Evolutionary conservation across 129 eudicot species (phyloP).

Genomic region (Saposhnikovia divaricata): DNA sequence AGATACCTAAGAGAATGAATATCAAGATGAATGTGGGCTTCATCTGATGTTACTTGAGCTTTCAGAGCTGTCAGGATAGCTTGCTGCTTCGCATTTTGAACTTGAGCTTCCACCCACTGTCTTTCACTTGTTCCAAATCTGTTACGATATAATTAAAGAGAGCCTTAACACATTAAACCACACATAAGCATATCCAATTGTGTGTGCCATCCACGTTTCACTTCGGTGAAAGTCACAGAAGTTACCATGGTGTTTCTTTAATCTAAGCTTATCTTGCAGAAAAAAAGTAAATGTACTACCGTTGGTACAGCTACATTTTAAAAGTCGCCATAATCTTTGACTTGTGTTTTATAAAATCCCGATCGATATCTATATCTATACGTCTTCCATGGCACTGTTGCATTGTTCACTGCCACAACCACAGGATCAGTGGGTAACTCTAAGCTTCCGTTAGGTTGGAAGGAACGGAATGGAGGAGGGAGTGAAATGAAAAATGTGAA

Average conservation of each 20-base stretch:
- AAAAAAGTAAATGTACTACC: background rate
- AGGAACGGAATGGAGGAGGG: too few species aligned
- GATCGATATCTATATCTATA: background rate
- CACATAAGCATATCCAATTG: background rate
- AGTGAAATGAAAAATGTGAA: too few species aligned
- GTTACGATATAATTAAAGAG: constrained; percentile 3
- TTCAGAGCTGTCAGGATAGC: constrained; percentile 83
- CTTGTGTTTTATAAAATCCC: background rate
- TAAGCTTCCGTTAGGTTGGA: background rate
- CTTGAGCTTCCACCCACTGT: constrained; percentile 99
- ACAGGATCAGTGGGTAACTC: background rate
- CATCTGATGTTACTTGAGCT: constrained; percentile 95
- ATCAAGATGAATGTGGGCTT: constrained; percentile 98
- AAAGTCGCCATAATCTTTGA: background rate
- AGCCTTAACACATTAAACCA: background rate
- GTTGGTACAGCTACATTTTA: background rate
- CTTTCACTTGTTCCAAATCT: constrained; percentile 98
- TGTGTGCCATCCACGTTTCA: background rate
- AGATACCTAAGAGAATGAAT: constrained; percentile 92
- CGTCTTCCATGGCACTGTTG: background rate
- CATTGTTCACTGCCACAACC: background rate
- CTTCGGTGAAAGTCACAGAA: background rate
- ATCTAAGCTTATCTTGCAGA: background rate
- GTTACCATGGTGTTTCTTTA: background rate
- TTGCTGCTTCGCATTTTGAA: constrained; percentile 98